Evolutionary conservation across 169 alveolate genomes (phyloP), one percentile per base, ranked within the genome.

Genomic region (Babesia ovata): DNA sequence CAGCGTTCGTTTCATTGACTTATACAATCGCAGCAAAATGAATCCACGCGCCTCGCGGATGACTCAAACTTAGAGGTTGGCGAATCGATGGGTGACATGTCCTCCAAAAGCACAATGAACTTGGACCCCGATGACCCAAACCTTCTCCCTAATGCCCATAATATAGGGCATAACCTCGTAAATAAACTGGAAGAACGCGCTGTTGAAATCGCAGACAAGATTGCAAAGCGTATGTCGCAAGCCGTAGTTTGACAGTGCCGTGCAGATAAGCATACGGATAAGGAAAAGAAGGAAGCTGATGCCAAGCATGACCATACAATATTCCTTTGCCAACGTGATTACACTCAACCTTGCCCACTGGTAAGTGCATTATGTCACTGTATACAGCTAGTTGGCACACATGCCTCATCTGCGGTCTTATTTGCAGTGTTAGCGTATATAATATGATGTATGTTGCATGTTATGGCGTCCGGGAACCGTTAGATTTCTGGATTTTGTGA

Each of bases 271-370:
- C 60, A 57, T 26, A 22, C 54, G n/a, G 84, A 75, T 2, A 70
- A 46, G 28, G 22, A 50, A 16, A 65, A 73, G 33, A 24, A 39
- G 42, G 54, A 49, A 44, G 70, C 63, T 42, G 85, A 76, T 36
- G 53, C 62, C 26, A 65, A 63, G 21, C 88, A 85, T 33, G 84
- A 81, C 42, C 76, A 84, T 29, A 87, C 90, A n/a, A 71, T 75
- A 17, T 53, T 82, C 42, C 63, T 82, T 28, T 90, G 94, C 73
- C 89, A 90, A 72, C 77, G 92, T 33, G 92, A 90, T 45, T 90
- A 86, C 63, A 78, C 61, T 22, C 29, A 69, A 26, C 94, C 94
- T 8, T 90, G 94, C 58, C 94, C 94, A 36, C 72, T 84, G 74
- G 94, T 90, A 78, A 22, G 81, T 56, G 11, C 17, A 21, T 2